These are phyloP conservation scores for Papiliotrema flavescens DNA, from an alignment of 1,284 basidiomycete species.

Conservation along the genomic window DNA sequence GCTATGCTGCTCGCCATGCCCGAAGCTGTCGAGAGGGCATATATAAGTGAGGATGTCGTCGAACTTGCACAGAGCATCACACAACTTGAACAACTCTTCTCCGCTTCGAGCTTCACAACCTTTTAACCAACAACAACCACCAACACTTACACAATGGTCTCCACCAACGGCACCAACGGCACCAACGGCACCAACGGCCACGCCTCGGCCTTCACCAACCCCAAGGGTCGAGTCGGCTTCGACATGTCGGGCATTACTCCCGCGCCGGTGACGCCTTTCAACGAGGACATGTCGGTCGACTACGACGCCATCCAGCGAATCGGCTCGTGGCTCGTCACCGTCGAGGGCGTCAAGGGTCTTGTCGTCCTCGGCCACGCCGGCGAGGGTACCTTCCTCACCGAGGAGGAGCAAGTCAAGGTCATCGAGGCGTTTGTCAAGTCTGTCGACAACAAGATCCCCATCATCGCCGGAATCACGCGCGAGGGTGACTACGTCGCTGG, in stretches of 20 bases:
- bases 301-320: conserved; percentile 17
- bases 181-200: conserved; percentile 5
- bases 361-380: conserved; percentile 19
- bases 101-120: not conserved
- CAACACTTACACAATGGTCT: not conserved
- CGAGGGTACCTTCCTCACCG: conserved; percentile 17
- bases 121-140: not conserved
- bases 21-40: too few relatives aligned
- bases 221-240: conserved; percentile 14
- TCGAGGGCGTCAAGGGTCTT: conserved; percentile 17
- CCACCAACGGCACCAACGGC: conserved; percentile 6
- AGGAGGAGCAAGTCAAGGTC: conserved; percentile 13
- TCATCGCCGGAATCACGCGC: conserved; percentile 20
- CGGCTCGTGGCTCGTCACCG: conserved; percentile 15
- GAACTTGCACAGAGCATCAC: not conserved
- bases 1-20: not conserved
- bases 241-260: conserved; percentile 16
- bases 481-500: conserved; percentile 15
- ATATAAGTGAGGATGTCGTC: too few relatives aligned
- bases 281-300: conserved; percentile 12
- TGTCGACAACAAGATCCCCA: conserved; percentile 17
- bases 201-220: conserved; percentile 10
- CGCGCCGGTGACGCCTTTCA: conserved; percentile 17
- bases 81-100: not conserved
- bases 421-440: conserved; percentile 19